Percentiles rank a stretch among this genome's conserved stretches.
phyloP scores from a whole-genome alignment of 345 rosid genomes.

The Nasturtium officinale region DNA sequence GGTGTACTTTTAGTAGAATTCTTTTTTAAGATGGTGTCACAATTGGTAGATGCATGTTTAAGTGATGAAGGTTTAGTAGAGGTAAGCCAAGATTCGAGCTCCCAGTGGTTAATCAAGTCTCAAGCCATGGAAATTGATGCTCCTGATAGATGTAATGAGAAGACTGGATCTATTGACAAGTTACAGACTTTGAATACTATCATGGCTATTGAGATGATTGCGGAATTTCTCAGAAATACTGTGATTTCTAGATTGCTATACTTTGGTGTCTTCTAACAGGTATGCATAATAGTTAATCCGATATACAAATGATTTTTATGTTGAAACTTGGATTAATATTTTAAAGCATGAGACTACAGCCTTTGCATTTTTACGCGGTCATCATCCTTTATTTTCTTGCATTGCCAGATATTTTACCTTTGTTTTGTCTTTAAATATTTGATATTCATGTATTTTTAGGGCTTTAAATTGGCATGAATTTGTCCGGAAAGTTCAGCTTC shows the following conservation, averaged over 20 bases:
- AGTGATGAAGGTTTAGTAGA: conserved; percentile 88
- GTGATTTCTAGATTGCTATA: conserved; percentile 71
- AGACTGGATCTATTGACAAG: conserved; percentile 58
- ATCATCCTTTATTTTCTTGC: background rate
- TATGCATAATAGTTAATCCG: conserved; percentile 42
- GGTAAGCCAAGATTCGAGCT: conserved; percentile 57
- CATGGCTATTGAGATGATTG: conserved; percentile 78
- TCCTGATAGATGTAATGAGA: conserved; percentile 50
- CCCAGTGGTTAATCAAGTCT: conserved; percentile 59
- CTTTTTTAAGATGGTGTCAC: conserved; percentile 71
- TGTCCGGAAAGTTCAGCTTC: conserved; percentile 59
- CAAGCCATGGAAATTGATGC: conserved; percentile 77
- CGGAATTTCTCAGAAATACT: conserved; percentile 65
- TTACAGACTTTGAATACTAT: conserved; percentile 63
- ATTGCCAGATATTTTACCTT: background rate
- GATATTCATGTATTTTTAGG: conserved; percentile 41
- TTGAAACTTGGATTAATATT: background rate
- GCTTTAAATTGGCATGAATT: conserved; percentile 72
- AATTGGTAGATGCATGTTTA: conserved; percentile 80
- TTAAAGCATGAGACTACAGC: background rate
- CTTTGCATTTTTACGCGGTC: background rate
- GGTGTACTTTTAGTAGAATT: conserved; percentile 68
- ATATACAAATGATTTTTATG: background rate
- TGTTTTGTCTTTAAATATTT: background rate
- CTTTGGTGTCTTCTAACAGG: conserved; percentile 70